A percentile compares a stretch with the other conserved stretches of the same genome.
phyloP scores from a whole-genome alignment of 306 rosid species.

The Sesbania bispinosa region DNA sequence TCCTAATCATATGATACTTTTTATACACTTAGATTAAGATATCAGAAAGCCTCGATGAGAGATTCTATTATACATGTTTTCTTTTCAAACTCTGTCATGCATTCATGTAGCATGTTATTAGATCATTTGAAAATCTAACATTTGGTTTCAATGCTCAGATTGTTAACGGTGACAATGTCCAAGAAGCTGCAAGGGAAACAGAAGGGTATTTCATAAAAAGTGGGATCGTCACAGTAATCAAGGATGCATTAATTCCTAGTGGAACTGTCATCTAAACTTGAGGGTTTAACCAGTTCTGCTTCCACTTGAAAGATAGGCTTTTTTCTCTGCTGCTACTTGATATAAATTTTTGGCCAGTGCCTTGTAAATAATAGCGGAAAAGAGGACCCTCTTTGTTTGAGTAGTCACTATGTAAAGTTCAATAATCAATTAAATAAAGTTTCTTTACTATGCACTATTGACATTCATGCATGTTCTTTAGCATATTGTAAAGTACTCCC shows the following conservation, averaged over 20 bases:
- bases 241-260: slow-evolving; percentile 92
- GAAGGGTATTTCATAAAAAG: slow-evolving; percentile 98
- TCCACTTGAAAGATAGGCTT: slow-evolving; percentile 16
- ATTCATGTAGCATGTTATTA: background rate
- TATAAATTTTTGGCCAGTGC: slow-evolving; percentile 34
- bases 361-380: slow-evolving; percentile 49
- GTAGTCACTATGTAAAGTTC: slow-evolving; percentile 28
- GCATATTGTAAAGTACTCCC: background rate
- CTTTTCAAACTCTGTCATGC: background rate
- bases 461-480: background rate
- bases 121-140: background rate
- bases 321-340: slow-evolving; percentile 22
- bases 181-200: slow-evolving; percentile 98
- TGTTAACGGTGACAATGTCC: slow-evolving; percentile 69
- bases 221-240: slow-evolving; percentile 87
- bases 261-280: slow-evolving; percentile 66
- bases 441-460: background rate
- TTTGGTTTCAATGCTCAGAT: slow-evolving; percentile 53
- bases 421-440: slow-evolving; percentile 36
- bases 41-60: background rate
- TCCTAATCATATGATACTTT: background rate
- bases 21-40: background rate
- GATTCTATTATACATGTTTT: background rate
- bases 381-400: slow-evolving; percentile 36
- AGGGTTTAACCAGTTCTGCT: too few relatives aligned